Conservation (phyloP, 73 alveolate genomes). For the Blepharisma stoltei region DNA sequence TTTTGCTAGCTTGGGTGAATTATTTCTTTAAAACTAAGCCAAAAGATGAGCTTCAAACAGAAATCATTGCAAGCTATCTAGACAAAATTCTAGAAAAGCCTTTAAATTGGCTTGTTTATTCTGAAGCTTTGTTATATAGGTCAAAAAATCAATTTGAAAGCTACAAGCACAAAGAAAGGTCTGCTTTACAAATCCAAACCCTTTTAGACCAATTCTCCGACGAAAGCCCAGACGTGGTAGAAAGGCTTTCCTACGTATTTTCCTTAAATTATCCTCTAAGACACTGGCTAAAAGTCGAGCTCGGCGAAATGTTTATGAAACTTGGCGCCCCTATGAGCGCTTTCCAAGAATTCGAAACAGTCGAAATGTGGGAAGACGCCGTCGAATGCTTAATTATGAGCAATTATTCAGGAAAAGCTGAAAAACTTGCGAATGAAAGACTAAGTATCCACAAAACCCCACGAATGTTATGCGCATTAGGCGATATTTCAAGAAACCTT, state of each 20-base stretch:
- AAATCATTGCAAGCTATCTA: conserved; percentile 41
- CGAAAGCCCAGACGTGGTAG: conserved; percentile 68
- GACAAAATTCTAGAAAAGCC: conserved; percentile 79
- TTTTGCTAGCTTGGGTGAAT: conserved; percentile 76
- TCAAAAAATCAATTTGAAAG: conserved; percentile 81
- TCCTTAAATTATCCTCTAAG: conserved; percentile 77
- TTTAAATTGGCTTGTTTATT: conserved; percentile 84
- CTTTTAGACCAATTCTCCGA: conserved; percentile 91
- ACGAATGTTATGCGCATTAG: conserved; percentile 85
- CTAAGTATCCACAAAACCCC: conserved; percentile 44
- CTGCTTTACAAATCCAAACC: conserved; percentile 79
- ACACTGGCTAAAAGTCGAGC: conserved; percentile 71
- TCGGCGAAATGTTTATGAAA: conserved; percentile 83
- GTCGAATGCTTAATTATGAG: conserved; percentile 82
- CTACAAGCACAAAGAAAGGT: conserved; percentile 87
- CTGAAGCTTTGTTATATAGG: conserved; percentile 80
- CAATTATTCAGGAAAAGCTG: conserved; percentile 58
- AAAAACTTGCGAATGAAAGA: conserved; percentile 74
- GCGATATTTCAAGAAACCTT: conserved; percentile 83
- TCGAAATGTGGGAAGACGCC: conserved; percentile 90
- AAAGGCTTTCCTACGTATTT: conserved; percentile 61
- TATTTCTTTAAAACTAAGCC: conserved; percentile 76
- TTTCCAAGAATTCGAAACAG: conserved; percentile 78
- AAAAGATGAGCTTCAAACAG: conserved; percentile 74
- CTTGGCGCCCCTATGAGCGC: conserved; percentile 91